These are phyloP conservation scores for Heracleum sosnowskyi DNA, from an alignment of 129 eudicot genomes.

Conservation along the genomic window DNA sequence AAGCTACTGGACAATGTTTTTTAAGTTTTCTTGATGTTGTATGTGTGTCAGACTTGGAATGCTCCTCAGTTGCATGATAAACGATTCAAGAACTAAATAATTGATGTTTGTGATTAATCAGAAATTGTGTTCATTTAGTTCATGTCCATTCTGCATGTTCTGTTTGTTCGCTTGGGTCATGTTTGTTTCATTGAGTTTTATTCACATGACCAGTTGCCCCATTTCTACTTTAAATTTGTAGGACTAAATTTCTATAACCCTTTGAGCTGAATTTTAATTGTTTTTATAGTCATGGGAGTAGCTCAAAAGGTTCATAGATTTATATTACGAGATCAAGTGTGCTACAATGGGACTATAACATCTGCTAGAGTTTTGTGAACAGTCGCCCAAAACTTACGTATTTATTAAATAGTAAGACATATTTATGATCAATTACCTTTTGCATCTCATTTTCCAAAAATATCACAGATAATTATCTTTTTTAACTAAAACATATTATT, in stretches of 20 bases:
- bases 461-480: no score
- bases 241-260: neutral
- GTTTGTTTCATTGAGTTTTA: neutral
- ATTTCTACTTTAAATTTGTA: no score
- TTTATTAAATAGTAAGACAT: no score
- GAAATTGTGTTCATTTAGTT: neutral
- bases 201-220: neutral
- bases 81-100: neutral
- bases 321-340: no score
- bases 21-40: neutral
- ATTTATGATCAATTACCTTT: no score
- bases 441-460: no score
- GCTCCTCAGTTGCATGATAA: neutral
- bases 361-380: neutral
- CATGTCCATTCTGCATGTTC: neutral
- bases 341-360: no score
- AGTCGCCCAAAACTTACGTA: no score
- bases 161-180: neutral
- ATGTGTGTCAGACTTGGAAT: neutral
- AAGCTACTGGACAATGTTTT: constrained; percentile 16
- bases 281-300: neutral
- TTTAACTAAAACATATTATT: no score
- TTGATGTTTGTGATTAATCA: neutral
- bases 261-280: neutral
- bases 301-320: neutral